A percentile compares a stretch with the other conserved stretches of the same genome.
phyloP scores from a whole-genome alignment of 768 basidiomycete genomes.

The Lyophyllum shimeji region DNA sequence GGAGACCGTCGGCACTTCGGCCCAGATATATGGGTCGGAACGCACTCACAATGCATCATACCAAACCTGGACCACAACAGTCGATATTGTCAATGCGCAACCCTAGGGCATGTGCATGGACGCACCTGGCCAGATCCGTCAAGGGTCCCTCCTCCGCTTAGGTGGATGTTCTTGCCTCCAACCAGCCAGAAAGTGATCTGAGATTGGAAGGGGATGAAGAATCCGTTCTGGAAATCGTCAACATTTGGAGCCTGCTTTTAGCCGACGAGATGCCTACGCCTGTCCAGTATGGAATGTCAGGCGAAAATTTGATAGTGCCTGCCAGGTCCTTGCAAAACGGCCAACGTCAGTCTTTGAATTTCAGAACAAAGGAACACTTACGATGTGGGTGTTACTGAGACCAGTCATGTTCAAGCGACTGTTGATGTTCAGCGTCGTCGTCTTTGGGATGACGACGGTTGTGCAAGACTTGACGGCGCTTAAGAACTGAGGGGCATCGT shows the following conservation, averaged over 20 bases:
- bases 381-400: constrained; percentile 47
- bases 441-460: constrained; percentile 42
- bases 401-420: constrained; percentile 56
- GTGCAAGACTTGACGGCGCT: constrained; percentile 39
- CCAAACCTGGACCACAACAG: constrained; percentile 43
- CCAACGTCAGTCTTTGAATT: background rate
- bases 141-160: constrained; percentile 63
- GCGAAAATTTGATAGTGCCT: constrained; percentile 51
- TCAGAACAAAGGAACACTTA: constrained; percentile 19
- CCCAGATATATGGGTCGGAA: background rate
- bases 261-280: constrained; percentile 29
- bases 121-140: constrained; percentile 64
- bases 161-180: constrained; percentile 45
- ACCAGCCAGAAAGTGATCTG: constrained; percentile 57
- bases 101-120: background rate
- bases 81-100: background rate
- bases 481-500: constrained; percentile 51
- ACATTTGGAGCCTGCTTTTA: background rate
- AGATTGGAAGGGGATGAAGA: constrained; percentile 52
- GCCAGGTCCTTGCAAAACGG: constrained; percentile 36
- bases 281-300: constrained; percentile 54
- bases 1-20: background rate
- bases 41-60: constrained; percentile 47
- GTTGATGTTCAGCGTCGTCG: constrained; percentile 49
- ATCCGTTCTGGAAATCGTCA: constrained; percentile 39